phyloP scores from a whole-genome alignment of 257 asterid genomes.

The Primulina eburnea region DNA sequence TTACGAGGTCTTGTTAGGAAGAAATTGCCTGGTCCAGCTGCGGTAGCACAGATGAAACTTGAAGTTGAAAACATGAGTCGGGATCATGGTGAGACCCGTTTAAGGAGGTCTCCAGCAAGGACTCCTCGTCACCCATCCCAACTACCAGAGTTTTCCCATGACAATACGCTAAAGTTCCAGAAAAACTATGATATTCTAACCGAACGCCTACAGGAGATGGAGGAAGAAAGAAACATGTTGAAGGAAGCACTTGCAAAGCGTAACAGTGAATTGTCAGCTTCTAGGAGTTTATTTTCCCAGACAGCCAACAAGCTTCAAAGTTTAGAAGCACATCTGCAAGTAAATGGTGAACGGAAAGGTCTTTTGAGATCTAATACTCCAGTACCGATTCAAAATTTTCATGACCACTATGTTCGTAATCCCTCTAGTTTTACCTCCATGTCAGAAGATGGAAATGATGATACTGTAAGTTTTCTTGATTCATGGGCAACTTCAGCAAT shows the following conservation, averaged over 20 bases:
- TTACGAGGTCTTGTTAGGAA: slow-evolving; percentile 90
- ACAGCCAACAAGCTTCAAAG: slow-evolving; percentile 74
- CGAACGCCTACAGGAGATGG: slow-evolving; percentile 73
- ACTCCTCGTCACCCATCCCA: slow-evolving; percentile 64
- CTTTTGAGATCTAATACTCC: slow-evolving; percentile 36
- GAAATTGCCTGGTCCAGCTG: slow-evolving; percentile 97
- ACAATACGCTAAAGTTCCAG: slow-evolving; percentile 54
- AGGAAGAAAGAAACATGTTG: slow-evolving; percentile 91
- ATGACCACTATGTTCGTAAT: slow-evolving; percentile 41
- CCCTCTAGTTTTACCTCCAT: slow-evolving; percentile 63
- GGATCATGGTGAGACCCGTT: slow-evolving; percentile 72
- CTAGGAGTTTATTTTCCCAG: slow-evolving; percentile 69
- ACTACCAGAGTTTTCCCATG: slow-evolving; percentile 59
- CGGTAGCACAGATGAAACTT: slow-evolving; percentile 91
- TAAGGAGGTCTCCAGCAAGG: slow-evolving; percentile 73
- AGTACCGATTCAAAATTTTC: slow-evolving; percentile 38
- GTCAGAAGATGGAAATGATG: slow-evolving; percentile 86
- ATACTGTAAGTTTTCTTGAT: slow-evolving; percentile 62
- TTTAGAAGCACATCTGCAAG: slow-evolving; percentile 66
- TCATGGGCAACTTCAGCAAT: slow-evolving; percentile 65
- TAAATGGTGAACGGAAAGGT: slow-evolving; percentile 51
- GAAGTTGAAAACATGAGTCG: slow-evolving; percentile 85
- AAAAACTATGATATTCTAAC: slow-evolving; percentile 74
- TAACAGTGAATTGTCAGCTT: slow-evolving; percentile 75
- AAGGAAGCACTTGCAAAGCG: slow-evolving; percentile 91